A percentile compares a stretch with the other conserved stretches of the same genome.
These are phyloP conservation scores for Clavariopsis aquatica DNA, from an alignment of 495 filamentous ascomycete genomes.

Conservation along the genomic window DNA sequence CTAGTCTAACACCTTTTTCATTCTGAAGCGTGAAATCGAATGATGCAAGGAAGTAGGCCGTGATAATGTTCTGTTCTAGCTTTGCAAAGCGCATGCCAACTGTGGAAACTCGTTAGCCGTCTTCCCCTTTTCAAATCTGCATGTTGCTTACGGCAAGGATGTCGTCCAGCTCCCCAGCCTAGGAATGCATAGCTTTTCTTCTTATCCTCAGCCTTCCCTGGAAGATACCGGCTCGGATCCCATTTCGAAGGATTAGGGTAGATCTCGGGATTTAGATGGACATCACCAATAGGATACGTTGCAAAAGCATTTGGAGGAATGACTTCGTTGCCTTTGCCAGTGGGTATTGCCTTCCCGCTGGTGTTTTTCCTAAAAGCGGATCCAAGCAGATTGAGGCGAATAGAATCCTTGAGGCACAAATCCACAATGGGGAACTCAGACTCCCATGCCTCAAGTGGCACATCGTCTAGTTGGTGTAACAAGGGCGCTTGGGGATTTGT, in stretches of 20 bases:
- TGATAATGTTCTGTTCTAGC: constrained; percentile 51
- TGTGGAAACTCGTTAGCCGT: constrained; percentile 2
- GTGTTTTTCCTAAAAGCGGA: constrained; percentile 44
- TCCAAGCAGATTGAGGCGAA: constrained; percentile 47
- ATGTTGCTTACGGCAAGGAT: constrained; percentile 46
- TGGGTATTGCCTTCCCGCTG: constrained; percentile 44
- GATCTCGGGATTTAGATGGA: constrained; percentile 48
- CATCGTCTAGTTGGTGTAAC: constrained; percentile 43
- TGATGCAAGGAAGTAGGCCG: constrained; percentile 46
- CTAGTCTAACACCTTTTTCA: constrained; percentile 13
- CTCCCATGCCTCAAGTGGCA: constrained; percentile 52
- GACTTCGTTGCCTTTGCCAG: constrained; percentile 46
- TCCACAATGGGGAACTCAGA: constrained; percentile 50
- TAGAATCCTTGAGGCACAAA: constrained; percentile 50
- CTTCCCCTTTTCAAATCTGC: not conserved
- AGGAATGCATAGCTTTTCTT: constrained; percentile 45
- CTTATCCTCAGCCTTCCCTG: constrained; percentile 50
- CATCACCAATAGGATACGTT: constrained; percentile 38
- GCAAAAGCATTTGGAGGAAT: constrained; percentile 50
- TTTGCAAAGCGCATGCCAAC: constrained; percentile 49
- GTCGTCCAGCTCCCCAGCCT: constrained; percentile 51
- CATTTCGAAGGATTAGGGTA: constrained; percentile 49
- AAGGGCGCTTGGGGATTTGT: constrained; percentile 41
- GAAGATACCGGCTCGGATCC: constrained; percentile 50
- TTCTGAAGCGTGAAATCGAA: constrained; percentile 34